phyloP scores from a whole-genome alignment of 768 basidiomycete species.

The Leccinum aurantiacum region DNA sequence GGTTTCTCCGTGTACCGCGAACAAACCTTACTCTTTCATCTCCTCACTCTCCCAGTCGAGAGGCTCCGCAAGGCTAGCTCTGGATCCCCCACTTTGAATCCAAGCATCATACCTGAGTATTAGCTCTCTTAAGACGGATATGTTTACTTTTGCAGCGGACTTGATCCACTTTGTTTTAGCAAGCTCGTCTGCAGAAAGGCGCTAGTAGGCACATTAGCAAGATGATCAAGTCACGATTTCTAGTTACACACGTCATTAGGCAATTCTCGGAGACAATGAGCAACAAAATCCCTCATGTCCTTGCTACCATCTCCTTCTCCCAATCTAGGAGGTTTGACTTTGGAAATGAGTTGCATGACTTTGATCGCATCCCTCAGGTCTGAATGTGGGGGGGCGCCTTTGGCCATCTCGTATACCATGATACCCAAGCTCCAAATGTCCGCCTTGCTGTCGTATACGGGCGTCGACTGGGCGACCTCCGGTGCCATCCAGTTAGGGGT shows the following conservation, averaged over 20 bases:
- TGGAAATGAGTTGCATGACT: slow-evolving; percentile 88
- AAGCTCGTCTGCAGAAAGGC: slow-evolving; percentile 87
- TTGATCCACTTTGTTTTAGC: slow-evolving; percentile 90
- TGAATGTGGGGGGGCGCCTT: slow-evolving; percentile 92
- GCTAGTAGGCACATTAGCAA: slow-evolving; percentile 43
- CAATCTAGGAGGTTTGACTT: slow-evolving; percentile 77
- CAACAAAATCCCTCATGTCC: slow-evolving; percentile 87
- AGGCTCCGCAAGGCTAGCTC: slow-evolving; percentile 74
- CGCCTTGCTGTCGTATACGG: slow-evolving; percentile 95
- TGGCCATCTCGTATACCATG: slow-evolving; percentile 93
- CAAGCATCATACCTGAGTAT: slow-evolving; percentile 75
- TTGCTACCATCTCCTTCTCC: slow-evolving; percentile 76
- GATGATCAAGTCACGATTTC: slow-evolving; percentile 1
- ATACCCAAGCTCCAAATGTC: slow-evolving; percentile 99
- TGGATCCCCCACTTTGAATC: slow-evolving; percentile 62
- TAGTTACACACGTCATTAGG: slow-evolving; percentile 64
- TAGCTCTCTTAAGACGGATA: slow-evolving; percentile 76
- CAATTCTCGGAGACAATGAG: slow-evolving; percentile 76
- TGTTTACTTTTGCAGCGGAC: slow-evolving; percentile 59
- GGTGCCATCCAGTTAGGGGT: slow-evolving; percentile 99
- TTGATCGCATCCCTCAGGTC: slow-evolving; percentile 78
- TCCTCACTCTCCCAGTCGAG: slow-evolving; percentile 74
- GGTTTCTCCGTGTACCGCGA: neutral
- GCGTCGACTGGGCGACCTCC: slow-evolving; percentile 86
- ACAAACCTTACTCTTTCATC: slow-evolving; percentile 45